A percentile compares a stretch with the other conserved stretches of the same genome.
Conservation (phyloP, 106 monocot species). For the Dioscorea dumetorum region DNA sequence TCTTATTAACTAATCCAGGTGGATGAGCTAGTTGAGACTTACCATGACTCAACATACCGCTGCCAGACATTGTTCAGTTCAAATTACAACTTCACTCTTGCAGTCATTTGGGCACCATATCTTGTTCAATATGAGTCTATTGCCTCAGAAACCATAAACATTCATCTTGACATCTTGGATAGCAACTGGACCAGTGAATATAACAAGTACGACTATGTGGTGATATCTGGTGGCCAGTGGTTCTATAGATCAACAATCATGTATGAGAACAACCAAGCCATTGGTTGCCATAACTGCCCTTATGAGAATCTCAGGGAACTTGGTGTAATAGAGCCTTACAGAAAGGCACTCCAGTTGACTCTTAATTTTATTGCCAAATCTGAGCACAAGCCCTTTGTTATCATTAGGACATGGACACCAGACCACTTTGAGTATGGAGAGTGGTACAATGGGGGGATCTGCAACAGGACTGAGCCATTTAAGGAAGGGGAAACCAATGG, state of each 20-base stretch:
- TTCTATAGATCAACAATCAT: slow-evolving; percentile 24
- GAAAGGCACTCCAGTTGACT: slow-evolving; percentile 19
- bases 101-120: slow-evolving; percentile 50
- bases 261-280: slow-evolving; percentile 23
- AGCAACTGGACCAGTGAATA: slow-evolving; percentile 28
- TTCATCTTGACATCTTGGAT: slow-evolving; percentile 37
- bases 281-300: slow-evolving; percentile 44
- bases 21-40: slow-evolving; percentile 20
- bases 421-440: slow-evolving; percentile 61
- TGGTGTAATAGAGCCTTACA: slow-evolving; percentile 28
- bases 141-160: slow-evolving; percentile 22
- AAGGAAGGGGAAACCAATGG: slow-evolving; percentile 28
- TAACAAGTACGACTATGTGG: slow-evolving; percentile 29
- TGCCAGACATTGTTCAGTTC: slow-evolving; percentile 26
- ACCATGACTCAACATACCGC: slow-evolving; percentile 26
- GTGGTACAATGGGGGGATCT: slow-evolving; percentile 57
- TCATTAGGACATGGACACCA: slow-evolving; percentile 63
- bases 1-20: background rate
- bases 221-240: slow-evolving; percentile 44
- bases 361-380: slow-evolving; percentile 23
- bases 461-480: slow-evolving; percentile 47
- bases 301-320: slow-evolving; percentile 30
- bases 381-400: slow-evolving; percentile 38
- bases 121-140: slow-evolving; percentile 26
- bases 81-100: slow-evolving; percentile 43